Percentiles rank a stretch among this genome's conserved stretches.
phyloP scores from a whole-genome alignment of 2,329 filamentous ascomycete species.

The Colletotrichum kahawae region DNA sequence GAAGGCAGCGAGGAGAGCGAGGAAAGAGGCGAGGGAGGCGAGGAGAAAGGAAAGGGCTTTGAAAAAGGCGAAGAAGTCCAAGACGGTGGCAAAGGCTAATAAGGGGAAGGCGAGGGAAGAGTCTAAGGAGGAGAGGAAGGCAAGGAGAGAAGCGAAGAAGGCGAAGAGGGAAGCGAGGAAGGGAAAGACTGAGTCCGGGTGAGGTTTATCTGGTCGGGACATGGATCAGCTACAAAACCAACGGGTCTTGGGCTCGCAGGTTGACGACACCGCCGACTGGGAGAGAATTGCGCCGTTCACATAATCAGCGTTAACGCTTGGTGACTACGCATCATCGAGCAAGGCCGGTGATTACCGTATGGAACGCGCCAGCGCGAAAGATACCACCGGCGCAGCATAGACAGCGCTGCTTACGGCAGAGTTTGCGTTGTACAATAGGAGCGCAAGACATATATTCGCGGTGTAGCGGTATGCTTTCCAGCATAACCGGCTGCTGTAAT shows the following conservation, averaged over 20 bases:
- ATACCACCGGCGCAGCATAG: background rate
- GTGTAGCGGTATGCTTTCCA: background rate
- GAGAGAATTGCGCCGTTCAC: background rate
- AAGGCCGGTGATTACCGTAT: background rate
- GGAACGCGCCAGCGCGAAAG: background rate
- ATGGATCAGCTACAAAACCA: background rate
- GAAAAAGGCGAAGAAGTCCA: conserved; percentile 29
- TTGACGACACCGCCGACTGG: background rate
- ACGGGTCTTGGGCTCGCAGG: background rate
- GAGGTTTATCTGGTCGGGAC: background rate
- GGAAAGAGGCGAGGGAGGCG: conserved; percentile 30
- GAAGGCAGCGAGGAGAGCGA: conserved; percentile 39
- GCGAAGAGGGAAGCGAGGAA: conserved; percentile 25
- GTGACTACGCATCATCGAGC: background rate
- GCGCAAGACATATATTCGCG: background rate
- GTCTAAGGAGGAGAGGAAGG: conserved; percentile 48
- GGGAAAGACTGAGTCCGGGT: conserved; percentile 1
- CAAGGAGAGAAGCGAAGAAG: conserved; percentile 37
- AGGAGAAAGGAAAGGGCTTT: conserved; percentile 33
- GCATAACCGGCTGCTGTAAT: background rate
- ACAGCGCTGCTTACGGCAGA: background rate
- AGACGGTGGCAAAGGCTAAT: conserved; percentile 29
- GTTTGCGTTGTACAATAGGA: background rate
- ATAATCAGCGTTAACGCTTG: background rate
- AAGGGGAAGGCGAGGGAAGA: conserved; percentile 33